Percentiles rank a stretch among this genome's conserved stretches.
Evolutionary conservation across 768 basidiomycete genomes (phyloP).

Genomic region (Kwoniella shandongensis): DNA sequence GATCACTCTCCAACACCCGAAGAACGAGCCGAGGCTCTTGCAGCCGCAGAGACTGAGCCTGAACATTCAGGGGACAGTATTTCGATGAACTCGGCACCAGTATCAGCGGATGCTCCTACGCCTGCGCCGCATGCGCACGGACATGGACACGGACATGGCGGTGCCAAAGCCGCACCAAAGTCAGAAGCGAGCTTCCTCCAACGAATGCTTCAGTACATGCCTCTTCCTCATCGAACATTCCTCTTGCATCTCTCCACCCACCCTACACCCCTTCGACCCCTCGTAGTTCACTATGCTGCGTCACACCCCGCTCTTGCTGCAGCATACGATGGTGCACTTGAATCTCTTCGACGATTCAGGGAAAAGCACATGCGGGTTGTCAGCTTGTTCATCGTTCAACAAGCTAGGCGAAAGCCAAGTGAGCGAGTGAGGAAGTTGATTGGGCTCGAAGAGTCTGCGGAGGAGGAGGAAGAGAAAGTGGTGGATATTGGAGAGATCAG

Average conservation of each 20-base stretch:
- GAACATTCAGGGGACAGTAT: constrained; percentile 1
- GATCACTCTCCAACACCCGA: constrained; percentile 55
- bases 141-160: constrained; percentile 7
- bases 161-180: not conserved
- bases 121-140: constrained; percentile 2
- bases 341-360: constrained; percentile 75
- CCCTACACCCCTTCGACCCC: constrained; percentile 65
- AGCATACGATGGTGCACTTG: constrained; percentile 75
- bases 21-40: constrained; percentile 9
- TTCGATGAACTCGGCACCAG: constrained; percentile 11
- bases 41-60: constrained; percentile 2
- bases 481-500: constrained; percentile 58
- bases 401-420: constrained; percentile 61
- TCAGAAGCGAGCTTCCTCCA: constrained; percentile 67
- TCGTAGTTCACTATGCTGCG: constrained; percentile 56
- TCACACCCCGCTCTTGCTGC: constrained; percentile 44
- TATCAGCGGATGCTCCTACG: constrained; percentile 16
- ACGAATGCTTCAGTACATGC: constrained; percentile 91
- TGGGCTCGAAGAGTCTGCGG: constrained; percentile 19
- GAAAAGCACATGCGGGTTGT: constrained; percentile 88
- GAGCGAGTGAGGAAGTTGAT: constrained; percentile 38
- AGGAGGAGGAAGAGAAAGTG: constrained; percentile 21
- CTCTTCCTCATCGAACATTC: constrained; percentile 75
- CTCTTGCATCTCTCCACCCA: constrained; percentile 67
- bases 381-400: constrained; percentile 79